Evolutionary conservation across 2,329 filamentous ascomycete genomes (phyloP).

Genomic region (Xenoacremonium recifei): DNA sequence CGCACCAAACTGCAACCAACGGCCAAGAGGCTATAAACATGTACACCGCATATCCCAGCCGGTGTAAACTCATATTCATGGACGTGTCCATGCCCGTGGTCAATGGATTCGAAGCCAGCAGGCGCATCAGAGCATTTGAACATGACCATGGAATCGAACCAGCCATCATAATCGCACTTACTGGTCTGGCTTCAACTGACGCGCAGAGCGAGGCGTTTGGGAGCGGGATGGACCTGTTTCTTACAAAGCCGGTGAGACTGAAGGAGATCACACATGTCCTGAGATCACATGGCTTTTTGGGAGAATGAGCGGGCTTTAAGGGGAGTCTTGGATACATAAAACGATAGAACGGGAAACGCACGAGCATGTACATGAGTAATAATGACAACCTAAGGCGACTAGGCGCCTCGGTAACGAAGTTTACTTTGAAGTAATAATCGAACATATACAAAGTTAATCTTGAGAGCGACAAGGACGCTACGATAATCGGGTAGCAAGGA

Average conservation of each 20-base stretch:
- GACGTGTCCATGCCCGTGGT: constrained; percentile 60
- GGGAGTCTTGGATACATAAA: too few species aligned
- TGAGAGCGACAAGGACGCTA: too few species aligned
- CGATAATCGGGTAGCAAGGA: too few species aligned
- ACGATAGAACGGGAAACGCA: too few species aligned
- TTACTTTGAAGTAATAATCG: too few species aligned
- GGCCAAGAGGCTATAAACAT: constrained; percentile 33
- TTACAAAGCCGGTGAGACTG: constrained; percentile 52
- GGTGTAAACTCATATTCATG: constrained; percentile 35
- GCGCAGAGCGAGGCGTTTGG: constrained; percentile 53
- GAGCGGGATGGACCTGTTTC: constrained; percentile 52
- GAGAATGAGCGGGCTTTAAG: too few species aligned
- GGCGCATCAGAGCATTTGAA: constrained; percentile 50
- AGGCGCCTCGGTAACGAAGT: too few species aligned
- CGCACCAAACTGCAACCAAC: constrained; percentile 30
- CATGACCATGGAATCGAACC: constrained; percentile 37
- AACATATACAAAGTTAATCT: too few species aligned
- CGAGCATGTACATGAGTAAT: too few species aligned
- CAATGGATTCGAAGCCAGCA: constrained; percentile 50
- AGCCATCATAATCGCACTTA: constrained; percentile 50
- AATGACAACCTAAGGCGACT: too few species aligned
- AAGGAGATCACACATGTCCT: too few species aligned
- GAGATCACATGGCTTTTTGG: too few species aligned
- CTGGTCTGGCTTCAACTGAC: constrained; percentile 48
- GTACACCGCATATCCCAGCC: constrained; percentile 19